A percentile compares a stretch with the other conserved stretches of the same genome.
Evolutionary conservation across 1,139 yeast genomes (phyloP).

Genomic region (Blastobotrys illinoisensis): DNA sequence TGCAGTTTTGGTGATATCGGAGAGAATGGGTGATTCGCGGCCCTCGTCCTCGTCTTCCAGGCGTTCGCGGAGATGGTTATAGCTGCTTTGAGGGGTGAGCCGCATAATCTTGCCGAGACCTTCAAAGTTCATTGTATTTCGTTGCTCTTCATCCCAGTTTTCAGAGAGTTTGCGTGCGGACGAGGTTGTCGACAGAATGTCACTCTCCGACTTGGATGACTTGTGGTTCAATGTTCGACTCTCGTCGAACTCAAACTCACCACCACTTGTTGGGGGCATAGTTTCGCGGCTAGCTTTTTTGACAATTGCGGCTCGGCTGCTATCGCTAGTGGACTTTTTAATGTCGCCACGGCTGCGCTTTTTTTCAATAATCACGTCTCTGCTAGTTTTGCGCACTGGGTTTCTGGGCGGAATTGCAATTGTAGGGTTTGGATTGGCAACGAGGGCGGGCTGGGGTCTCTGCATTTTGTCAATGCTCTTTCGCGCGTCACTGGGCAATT

Average conservation of each 20-base stretch:
- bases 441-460: neutral
- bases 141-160: neutral
- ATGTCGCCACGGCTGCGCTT: too few species aligned
- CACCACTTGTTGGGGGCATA: neutral
- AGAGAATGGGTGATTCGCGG: neutral
- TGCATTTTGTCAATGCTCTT: too few species aligned
- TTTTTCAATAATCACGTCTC: neutral
- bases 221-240: neutral
- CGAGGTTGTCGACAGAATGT: neutral
- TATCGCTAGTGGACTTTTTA: too few species aligned
- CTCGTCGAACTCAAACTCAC: neutral
- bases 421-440: neutral
- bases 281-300: neutral
- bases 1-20: neutral
- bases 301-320: too few species aligned
- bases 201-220: neutral
- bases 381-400: neutral
- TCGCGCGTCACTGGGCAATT: too few species aligned
- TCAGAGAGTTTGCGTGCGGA: neutral
- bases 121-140: neutral
- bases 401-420: neutral
- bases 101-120: neutral
- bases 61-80: neutral
- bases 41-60: neutral
- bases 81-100: neutral